Base-by-base conservation (phyloP, 1,284 basidiomycete genomes). In the Fomitiporia mediterranea region DNA sequence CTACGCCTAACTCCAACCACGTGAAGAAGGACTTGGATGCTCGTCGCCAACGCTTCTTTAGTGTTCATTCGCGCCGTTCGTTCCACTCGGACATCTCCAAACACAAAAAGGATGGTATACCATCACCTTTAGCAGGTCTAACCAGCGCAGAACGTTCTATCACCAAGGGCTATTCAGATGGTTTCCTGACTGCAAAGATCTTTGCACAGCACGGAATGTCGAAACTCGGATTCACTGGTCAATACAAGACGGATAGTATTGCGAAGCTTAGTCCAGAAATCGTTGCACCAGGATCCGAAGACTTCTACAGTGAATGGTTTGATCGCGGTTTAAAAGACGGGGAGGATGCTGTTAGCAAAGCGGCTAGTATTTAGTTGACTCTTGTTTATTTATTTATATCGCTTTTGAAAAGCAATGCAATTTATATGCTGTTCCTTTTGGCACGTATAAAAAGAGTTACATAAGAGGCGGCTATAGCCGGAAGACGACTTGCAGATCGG, bases 211-310 rank as follows among this genome's bases (percentile, higher is more conserved):
- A 76, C 53, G 73, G 73, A 32, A 72, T 74, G 62, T 86, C 83
- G 25, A 79, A 76, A 61, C 74, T 90, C 0, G 86, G 86, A 2
- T 89, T 89, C 67, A 69, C 68, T 8, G 78, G 74, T 7, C 86
- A 90, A 64, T 88, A 81, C 65, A 77, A 86, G 25, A 58, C 46
- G 23, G 83, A 88, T 61, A 75, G 71, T 42, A 65, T 81, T 30
- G 61, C 62, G 9, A 67, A 63, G 21, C 69, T 76, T 42, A 74
- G 75, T 2, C 66, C 68, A 2, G 56, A 42, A 21, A 65, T 70
- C n/a, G 66, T 80, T 34, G 60, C 64, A 9, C 66, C 66, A 13
- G 76, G 72, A 19, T 74, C 73, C 21, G 75, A 79, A 59, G 66
- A 69, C 6, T 65, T 67, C 30, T 84, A 84, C 63, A 65, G 64